These are phyloP conservation scores for Manihot esculenta DNA, from an alignment of 441 rosid species.

Conservation along the genomic window DNA sequence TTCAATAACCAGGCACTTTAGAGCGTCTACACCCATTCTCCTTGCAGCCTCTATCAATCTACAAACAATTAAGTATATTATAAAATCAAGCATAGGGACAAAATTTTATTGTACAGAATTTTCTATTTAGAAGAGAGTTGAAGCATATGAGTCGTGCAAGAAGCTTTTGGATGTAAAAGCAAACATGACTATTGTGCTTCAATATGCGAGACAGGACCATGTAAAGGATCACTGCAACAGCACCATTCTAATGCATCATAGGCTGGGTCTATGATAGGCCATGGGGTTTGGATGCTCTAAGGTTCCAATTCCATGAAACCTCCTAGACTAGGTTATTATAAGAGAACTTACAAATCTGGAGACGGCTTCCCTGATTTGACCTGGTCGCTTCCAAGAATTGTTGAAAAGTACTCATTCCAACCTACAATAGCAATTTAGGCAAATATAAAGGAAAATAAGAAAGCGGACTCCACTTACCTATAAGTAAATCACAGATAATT, in stretches of 20 bases:
- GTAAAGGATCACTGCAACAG: neutral
- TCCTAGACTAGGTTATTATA: neutral
- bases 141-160: constrained; percentile 1
- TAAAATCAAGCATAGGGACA: neutral
- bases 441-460: neutral
- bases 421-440: constrained; percentile 22
- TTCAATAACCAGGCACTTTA: constrained; percentile 41
- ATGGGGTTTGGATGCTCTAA: neutral
- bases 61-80: neutral
- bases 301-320: neutral
- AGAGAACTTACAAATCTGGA: constrained; percentile 41
- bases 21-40: constrained; percentile 38
- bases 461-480: neutral
- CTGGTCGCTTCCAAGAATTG: constrained; percentile 45
- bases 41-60: constrained; percentile 49
- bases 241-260: neutral
- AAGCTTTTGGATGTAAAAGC: neutral
- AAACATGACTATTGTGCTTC: neutral
- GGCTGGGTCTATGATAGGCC: neutral
- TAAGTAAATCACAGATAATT: neutral
- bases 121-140: neutral
- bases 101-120: neutral
- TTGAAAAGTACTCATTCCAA: constrained; percentile 39
- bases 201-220: neutral
- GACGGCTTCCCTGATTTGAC: constrained; percentile 46